These are phyloP conservation scores for Pigoraptor vietnamica DNA, from an alignment of 78 protist genomes.

Conservation along the genomic window DNA sequence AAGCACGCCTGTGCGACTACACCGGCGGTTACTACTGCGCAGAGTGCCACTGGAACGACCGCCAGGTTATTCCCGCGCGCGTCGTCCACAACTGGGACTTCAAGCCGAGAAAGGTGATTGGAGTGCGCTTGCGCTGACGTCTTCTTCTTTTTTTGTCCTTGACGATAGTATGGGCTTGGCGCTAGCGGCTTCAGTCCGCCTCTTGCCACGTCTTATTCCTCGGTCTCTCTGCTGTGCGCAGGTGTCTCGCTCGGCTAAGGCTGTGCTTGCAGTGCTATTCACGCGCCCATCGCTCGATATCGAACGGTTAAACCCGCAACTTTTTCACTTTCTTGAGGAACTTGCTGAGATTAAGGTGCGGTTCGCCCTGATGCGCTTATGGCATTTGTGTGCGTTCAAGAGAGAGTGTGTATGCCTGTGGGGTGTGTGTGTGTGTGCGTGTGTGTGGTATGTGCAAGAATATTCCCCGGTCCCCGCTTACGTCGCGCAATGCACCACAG, in stretches of 20 bases:
- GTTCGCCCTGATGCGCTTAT: no score
- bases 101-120: not conserved
- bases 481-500: not conserved
- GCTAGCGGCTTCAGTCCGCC: not conserved
- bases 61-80: not conserved
- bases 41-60: not conserved
- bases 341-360: no score
- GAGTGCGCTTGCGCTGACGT: not conserved
- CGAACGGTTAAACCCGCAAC: not conserved
- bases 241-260: no score
- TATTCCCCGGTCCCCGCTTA: not conserved
- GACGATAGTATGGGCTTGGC: not conserved
- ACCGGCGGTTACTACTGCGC: not conserved
- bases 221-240: no score
- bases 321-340: not conserved
- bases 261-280: no score
- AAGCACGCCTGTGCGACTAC: not conserved
- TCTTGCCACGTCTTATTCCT: no score
- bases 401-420: no score
- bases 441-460: no score
- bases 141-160: not conserved
- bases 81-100: conserved; percentile 5
- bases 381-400: no score
- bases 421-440: no score
- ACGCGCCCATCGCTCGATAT: not conserved